These are phyloP conservation scores for Tetracentron sinense DNA, from an alignment of 164 flowering plant genomes.

Conservation along the genomic window DNA sequence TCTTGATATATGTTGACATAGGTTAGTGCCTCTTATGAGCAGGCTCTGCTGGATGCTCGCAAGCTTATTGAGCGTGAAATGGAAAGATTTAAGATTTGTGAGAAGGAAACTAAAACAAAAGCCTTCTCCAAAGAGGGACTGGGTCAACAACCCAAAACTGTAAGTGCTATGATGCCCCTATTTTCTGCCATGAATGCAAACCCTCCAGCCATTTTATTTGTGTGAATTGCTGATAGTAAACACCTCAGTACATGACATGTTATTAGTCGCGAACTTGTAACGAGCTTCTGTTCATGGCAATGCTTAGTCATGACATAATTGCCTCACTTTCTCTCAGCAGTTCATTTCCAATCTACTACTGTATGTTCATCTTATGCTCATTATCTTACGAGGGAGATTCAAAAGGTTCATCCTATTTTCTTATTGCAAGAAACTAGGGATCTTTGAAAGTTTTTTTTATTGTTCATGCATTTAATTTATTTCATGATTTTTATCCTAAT, in stretches of 20 bases:
- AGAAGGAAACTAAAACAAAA: conserved; percentile 98
- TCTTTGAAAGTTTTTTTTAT: background rate
- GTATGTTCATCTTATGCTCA: background rate
- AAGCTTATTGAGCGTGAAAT: conserved; percentile 95
- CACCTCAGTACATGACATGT: background rate
- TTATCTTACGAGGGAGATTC: too few species aligned
- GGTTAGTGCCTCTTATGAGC: conserved; percentile 99
- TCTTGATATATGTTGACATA: conserved; percentile 62
- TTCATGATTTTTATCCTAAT: background rate
- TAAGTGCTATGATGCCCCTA: conserved; percentile 27
- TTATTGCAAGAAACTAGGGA: background rate
- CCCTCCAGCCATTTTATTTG: background rate
- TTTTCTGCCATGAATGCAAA: background rate
- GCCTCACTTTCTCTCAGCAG: background rate
- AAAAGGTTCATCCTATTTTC: background rate
- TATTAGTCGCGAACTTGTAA: background rate
- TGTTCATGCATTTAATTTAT: background rate
- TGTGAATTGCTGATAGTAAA: background rate
- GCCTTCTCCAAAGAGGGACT: conserved; percentile 99
- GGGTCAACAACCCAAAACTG: conserved; percentile 98
- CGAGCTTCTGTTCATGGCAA: background rate
- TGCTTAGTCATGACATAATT: background rate
- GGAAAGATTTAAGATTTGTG: conserved; percentile 99
- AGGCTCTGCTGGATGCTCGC: conserved; percentile 98
- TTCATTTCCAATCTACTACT: background rate